These are phyloP conservation scores for Lolium rigidum DNA, from an alignment of 176 grass and related monocot genomes.

Conservation along the genomic window DNA sequence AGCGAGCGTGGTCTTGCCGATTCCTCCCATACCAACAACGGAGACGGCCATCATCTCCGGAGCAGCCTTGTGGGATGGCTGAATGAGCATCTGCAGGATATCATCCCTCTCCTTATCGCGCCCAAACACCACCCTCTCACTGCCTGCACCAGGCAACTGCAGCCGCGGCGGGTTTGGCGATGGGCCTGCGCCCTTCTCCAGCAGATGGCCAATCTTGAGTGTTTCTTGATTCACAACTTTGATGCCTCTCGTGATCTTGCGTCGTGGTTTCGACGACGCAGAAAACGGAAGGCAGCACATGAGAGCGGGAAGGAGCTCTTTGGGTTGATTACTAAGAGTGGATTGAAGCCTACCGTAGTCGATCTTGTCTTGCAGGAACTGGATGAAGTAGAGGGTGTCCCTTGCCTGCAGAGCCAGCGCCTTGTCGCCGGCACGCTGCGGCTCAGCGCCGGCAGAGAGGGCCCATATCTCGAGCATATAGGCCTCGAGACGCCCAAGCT, in stretches of 20 bases:
- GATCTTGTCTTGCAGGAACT: no score
- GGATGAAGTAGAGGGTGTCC: no score
- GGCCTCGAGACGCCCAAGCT: neutral
- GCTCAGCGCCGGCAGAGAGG: neutral
- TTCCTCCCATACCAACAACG: neutral
- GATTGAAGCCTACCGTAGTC: no score
- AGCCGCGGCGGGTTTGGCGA: neutral
- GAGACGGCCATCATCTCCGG: neutral
- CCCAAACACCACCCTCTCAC: neutral
- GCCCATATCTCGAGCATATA: neutral
- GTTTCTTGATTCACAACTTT: neutral
- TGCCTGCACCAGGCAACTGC: neutral
- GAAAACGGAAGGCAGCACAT: neutral
- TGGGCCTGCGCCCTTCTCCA: neutral
- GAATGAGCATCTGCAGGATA: neutral
- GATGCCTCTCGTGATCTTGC: neutral
- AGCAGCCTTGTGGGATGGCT: neutral
- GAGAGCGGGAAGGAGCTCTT: neutral
- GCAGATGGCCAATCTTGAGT: neutral
- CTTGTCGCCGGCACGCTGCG: neutral
- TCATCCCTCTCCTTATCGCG: neutral
- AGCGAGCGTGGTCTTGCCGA: neutral
- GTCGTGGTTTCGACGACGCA: neutral
- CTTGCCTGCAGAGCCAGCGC: neutral
- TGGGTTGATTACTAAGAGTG: neutral